A percentile compares a stretch with the other conserved stretches of the same genome.
Conservation (phyloP, 805 yeast genomes). For the Candida broadrunensis region DNA sequence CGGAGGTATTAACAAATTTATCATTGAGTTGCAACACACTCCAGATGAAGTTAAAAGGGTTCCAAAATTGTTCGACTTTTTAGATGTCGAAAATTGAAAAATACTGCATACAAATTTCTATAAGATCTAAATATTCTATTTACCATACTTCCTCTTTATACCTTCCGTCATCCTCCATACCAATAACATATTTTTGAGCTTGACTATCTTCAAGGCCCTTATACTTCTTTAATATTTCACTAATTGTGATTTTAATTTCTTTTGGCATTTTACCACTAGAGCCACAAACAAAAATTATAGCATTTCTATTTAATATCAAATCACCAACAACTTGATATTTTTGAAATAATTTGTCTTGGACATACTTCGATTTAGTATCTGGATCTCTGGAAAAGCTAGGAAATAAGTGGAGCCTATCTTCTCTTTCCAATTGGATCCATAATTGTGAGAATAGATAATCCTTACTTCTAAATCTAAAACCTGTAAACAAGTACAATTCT, state of each 20-base stretch:
- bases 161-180: constrained; percentile 61
- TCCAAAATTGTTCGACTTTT: neutral
- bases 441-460: constrained; percentile 66
- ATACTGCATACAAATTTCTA: neutral
- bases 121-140: constrained; percentile 1
- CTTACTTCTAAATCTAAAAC: constrained; percentile 62
- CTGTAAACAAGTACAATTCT: constrained; percentile 60
- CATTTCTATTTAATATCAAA: constrained; percentile 52
- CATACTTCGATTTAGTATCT: constrained; percentile 52
- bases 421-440: constrained; percentile 41
- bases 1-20: too few relatives aligned
- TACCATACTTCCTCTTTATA: constrained; percentile 92
- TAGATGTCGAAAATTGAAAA: neutral
- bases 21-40: too few relatives aligned
- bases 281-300: constrained; percentile 80
- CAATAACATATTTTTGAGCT: constrained; percentile 50
- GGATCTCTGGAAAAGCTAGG: constrained; percentile 48
- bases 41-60: too few relatives aligned
- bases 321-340: constrained; percentile 49
- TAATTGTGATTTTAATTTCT: constrained; percentile 78
- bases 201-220: constrained; percentile 38
- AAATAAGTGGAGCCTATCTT: constrained; percentile 27
- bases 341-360: constrained; percentile 67
- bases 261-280: constrained; percentile 93
- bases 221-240: constrained; percentile 52